phyloP scores from a whole-genome alignment of 1,284 basidiomycete genomes.

The Thecaphora frezii region DNA sequence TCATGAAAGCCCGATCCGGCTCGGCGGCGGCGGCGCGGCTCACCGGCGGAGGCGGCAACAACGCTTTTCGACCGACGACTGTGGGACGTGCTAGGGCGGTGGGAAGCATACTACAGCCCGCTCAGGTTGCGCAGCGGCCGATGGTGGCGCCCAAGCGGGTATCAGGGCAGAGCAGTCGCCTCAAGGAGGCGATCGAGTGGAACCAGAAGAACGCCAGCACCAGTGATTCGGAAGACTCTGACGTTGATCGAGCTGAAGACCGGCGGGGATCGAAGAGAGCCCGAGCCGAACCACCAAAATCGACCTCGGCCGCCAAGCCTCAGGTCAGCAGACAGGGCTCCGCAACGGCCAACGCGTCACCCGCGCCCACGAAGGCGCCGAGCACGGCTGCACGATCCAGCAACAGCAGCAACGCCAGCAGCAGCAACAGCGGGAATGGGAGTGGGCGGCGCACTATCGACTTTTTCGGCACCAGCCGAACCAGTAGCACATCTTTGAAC shows the following conservation, averaged over 20 bases:
- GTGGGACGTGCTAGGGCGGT: conserved; percentile 20
- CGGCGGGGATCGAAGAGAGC: conserved; percentile 11
- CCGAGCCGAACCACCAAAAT: conserved; percentile 7
- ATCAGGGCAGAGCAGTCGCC: not conserved
- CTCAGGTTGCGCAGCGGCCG: conserved; percentile 9
- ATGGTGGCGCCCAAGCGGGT: conserved; percentile 32
- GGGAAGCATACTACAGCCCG: conserved; percentile 19
- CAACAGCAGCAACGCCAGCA: not conserved
- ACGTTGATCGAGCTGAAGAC: conserved; percentile 1
- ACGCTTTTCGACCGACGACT: conserved; percentile 4
- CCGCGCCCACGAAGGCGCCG: no score
- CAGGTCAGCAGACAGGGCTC: not conserved
- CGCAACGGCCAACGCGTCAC: no score
- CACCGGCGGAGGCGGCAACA: conserved; percentile 10
- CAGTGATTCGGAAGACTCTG: not conserved
- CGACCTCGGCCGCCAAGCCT: conserved; percentile 3
- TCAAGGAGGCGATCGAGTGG: conserved; percentile 1
- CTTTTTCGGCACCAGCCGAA: conserved; percentile 18
- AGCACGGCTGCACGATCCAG: not conserved
- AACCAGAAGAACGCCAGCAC: not conserved
- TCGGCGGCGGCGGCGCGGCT: conserved; percentile 27
- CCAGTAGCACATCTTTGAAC: not conserved
- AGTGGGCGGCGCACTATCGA: conserved; percentile 16
- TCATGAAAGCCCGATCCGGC: conserved; percentile 25
- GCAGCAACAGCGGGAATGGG: conserved; percentile 4